Conservation (phyloP, 345 rosid species). For the Acer negundo region DNA sequence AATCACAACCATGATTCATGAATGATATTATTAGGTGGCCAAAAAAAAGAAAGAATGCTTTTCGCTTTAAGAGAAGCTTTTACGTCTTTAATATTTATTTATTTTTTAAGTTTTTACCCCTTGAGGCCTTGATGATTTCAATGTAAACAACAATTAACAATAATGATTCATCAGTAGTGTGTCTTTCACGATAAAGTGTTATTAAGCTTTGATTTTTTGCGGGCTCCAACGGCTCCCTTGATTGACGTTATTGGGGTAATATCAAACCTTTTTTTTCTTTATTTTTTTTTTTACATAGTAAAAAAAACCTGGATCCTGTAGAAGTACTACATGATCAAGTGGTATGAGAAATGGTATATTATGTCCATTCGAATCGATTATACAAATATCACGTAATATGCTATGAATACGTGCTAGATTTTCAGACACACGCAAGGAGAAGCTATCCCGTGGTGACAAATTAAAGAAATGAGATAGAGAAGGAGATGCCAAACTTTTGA, state of each 20-base stretch:
- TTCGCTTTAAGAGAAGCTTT: background rate
- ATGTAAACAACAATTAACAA: background rate
- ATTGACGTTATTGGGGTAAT: slow-evolving; percentile 25
- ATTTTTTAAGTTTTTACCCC: too few relatives aligned
- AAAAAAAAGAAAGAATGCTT: background rate
- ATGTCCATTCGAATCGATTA: too few relatives aligned
- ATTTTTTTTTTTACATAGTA: too few relatives aligned
- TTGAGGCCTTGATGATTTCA: background rate
- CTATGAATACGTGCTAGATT: too few relatives aligned
- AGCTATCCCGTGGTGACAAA: background rate
- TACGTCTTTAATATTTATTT: background rate
- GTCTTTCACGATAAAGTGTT: slow-evolving; percentile 15
- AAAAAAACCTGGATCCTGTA: too few relatives aligned
- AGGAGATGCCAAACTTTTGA: background rate
- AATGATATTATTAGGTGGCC: background rate
- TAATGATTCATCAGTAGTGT: background rate
- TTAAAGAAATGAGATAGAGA: too few relatives aligned
- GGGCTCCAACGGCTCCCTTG: slow-evolving; percentile 23
- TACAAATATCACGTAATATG: too few relatives aligned
- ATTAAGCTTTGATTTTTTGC: background rate
- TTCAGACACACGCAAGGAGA: background rate
- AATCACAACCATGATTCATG: background rate
- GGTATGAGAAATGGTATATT: too few relatives aligned
- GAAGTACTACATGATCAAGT: too few relatives aligned
- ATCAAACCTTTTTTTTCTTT: background rate